phyloP scores from a whole-genome alignment of 2,329 filamentous ascomycete species.

The Aspergillus ochraceoroseus region DNA sequence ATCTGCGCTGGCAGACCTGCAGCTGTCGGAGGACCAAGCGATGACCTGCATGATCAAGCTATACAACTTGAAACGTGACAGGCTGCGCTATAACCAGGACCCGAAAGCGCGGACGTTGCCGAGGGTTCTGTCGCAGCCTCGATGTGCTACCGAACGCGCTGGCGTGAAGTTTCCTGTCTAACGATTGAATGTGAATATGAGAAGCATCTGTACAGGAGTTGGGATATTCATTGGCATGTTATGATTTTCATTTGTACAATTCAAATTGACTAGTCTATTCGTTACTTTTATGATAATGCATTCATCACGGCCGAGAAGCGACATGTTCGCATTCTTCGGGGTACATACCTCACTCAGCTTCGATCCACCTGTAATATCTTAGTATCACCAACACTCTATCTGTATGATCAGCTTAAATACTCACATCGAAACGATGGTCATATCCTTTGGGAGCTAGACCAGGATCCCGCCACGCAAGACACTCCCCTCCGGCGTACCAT shows the following conservation, averaged over 20 bases:
- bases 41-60: constrained; percentile 21
- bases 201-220: too few species aligned
- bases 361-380: too few species aligned
- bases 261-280: too few species aligned
- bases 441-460: constrained; percentile 40
- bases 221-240: too few species aligned
- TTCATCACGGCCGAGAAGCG: not conserved
- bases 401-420: too few species aligned
- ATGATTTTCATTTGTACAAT: too few species aligned
- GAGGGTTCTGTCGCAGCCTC: constrained; percentile 19
- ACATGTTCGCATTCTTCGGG: not conserved
- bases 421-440: constrained; percentile 38
- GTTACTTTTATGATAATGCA: not conserved
- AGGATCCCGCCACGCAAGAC: constrained; percentile 43
- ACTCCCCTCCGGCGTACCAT: constrained; percentile 41
- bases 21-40: constrained; percentile 19
- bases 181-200: too few species aligned
- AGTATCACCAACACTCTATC: too few species aligned
- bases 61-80: constrained; percentile 21
- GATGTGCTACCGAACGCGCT: constrained; percentile 14
- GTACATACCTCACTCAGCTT: too few species aligned
- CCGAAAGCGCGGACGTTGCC: constrained; percentile 19
- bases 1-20: constrained; percentile 5
- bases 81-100: constrained; percentile 20
- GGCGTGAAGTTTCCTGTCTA: constrained; percentile 21